Base-by-base conservation (phyloP, 2,329 filamentous ascomycete genomes). In the Pseudocercospora fuligena region DNA sequence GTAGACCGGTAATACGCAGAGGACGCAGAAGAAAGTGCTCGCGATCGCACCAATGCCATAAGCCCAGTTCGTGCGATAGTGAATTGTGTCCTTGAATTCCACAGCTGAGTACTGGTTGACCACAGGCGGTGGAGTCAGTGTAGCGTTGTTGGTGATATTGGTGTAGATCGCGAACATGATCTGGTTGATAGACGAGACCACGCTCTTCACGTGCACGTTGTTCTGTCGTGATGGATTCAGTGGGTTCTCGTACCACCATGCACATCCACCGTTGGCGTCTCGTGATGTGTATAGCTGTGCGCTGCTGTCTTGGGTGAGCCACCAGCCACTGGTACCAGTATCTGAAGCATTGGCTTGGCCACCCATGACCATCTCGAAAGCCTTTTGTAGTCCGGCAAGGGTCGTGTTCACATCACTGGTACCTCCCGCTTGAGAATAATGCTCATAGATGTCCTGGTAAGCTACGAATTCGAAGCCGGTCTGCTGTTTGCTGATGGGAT, bases 1-100 rank as follows among this genome's bases (percentile, higher is more conserved):
- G 70, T 76, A 78, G 1, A 73, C 73, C 27, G 76, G 74, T 0
- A 76, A 65, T 0, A 78, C 74, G 63, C 72, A 70, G 25, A 77
- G 33, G 1, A 78, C 67, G n/a, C 74, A 77, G 51, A 75, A 49
- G 47, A 78, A 58, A 6, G 73, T 76, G 12, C 73, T 73, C n/a
- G 69, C 72, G 2, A 77, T 66, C 0, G 76, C 76, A 60, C 73
- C 76, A 8, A 58, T 70, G 47, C 77, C 73, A 66, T 74, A 77
- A 5, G 19, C 40, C 31, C 65, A 73, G 21, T 75, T 66, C 0
- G 77, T 77, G 1, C 43, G 59, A 66, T 77, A 78, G 60, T 72
- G 70, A 2, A 72, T 61, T 5, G 57, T 68, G 1, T 63, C 46
- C 14, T 56, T 33, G 36, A 69, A 70, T n/a, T 54, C 11, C 25